These are phyloP conservation scores for Pichia sp. DNA, from an alignment of 1,139 yeast species.

Conservation along the genomic window DNA sequence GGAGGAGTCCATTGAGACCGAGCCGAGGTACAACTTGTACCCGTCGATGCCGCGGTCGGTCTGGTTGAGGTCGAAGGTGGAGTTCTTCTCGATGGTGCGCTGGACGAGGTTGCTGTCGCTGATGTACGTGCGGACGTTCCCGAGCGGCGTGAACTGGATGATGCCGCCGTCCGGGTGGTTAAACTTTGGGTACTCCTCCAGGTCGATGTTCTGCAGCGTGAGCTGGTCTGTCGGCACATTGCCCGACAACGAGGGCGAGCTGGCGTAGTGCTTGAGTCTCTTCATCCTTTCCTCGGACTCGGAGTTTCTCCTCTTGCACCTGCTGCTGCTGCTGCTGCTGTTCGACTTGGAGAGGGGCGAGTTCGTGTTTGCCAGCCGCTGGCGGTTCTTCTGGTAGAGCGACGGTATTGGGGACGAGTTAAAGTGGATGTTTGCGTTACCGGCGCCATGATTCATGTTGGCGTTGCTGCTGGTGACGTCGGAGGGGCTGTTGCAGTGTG, in stretches of 20 bases:
- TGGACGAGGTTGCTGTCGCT: constrained; percentile 30
- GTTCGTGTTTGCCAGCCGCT: constrained; percentile 11
- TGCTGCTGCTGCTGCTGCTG: constrained; percentile 30
- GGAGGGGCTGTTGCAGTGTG: background rate
- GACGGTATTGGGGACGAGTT: constrained; percentile 12
- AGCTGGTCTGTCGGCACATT: constrained; percentile 16
- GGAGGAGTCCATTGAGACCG: constrained; percentile 24
- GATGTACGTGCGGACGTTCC: constrained; percentile 37
- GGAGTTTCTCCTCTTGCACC: constrained; percentile 32
- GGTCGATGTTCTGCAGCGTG: constrained; percentile 28
- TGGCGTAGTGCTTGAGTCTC: constrained; percentile 26
- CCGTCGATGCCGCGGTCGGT: constrained; percentile 35
- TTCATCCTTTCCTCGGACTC: constrained; percentile 29
- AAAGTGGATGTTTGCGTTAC: constrained; percentile 4
- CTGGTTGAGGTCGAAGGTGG: constrained; percentile 32
- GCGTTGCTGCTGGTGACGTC: background rate
- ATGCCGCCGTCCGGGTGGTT: constrained; percentile 64
- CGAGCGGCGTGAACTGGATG: constrained; percentile 64
- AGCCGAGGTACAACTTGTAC: constrained; percentile 31
- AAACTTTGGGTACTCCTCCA: constrained; percentile 56
- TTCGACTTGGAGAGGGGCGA: constrained; percentile 15
- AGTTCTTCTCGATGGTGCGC: constrained; percentile 29
- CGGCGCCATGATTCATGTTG: background rate
- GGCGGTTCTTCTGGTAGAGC: constrained; percentile 17
- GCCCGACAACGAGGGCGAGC: background rate